Base-by-base conservation (phyloP, 2,329 filamentous ascomycete genomes). In the Pyrenochaeta sp. region DNA sequence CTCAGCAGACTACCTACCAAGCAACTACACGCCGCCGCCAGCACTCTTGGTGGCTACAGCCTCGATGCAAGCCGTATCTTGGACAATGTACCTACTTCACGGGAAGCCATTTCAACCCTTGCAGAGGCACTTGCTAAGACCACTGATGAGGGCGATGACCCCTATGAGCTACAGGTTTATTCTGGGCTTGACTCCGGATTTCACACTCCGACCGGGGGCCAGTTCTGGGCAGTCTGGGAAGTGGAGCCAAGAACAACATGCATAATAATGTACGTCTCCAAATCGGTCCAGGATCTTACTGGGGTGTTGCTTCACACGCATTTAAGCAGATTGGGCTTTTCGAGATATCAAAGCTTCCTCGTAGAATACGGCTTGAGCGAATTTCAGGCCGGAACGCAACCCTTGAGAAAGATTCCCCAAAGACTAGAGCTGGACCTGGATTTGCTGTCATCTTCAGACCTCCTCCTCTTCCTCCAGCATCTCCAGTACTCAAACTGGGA, bases 111-210 rank as follows among this genome's bases (percentile, higher is more conserved):
- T 2, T 46, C 58, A 12, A 59, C 47, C 9, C 63, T 77, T 19
- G 67, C 61, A 8, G 65, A 72, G 8, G 59, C 59, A 7, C 59
- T 77, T 6, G n/a, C 46, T 2, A 56, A 56, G 2, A 59, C 64
- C 2, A 69, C 62, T 13, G 69, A 75, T 44, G 72, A 76, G 37
- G 58, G 52, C 1, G 68, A 75, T 32, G 71, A 74, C 47, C 57
- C 56, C 5, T 69, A 74, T 28, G 68, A 73, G 40, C 47, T 77
- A 2, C 70, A 73, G 39, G 72, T 76, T 13, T 76, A 68, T 42
- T 57, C 59, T 50, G 73, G 73, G 19, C 71, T 78, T n/a, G 74
- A 77, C 52, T 78, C 75, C n/a, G 75, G 75, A 0, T 77, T 77
- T 27, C 74, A 74, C 40, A 74, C 71, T 10, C 72, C 75, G 5